These are phyloP conservation scores for Yamadazyma tumulicola DNA, from an alignment of 805 yeast species.

Conservation along the genomic window DNA sequence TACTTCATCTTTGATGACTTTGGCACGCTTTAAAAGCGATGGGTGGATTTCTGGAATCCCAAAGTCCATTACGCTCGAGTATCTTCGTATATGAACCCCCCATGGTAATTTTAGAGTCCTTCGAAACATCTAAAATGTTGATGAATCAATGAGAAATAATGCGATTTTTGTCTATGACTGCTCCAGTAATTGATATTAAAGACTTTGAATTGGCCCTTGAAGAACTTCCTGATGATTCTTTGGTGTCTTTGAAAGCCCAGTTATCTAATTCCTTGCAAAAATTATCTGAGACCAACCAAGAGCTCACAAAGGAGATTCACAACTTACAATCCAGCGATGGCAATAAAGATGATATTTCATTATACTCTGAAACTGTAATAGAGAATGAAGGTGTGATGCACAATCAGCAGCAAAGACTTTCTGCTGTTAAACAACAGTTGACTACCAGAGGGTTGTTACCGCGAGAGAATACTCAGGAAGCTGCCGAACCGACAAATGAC, in stretches of 20 bases:
- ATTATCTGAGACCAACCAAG: conserved; percentile 49
- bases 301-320: conserved; percentile 42
- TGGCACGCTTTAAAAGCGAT: conserved; percentile 34
- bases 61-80: background rate
- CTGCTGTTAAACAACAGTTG: conserved; percentile 46
- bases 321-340: conserved; percentile 11
- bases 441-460: conserved; percentile 31
- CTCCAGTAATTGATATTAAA: conserved; percentile 20
- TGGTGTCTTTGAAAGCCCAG: conserved; percentile 16
- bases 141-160: too few relatives aligned
- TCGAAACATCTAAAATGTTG: too few relatives aligned
- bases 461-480: background rate
- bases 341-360: conserved; percentile 41
- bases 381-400: conserved; percentile 56
- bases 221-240: conserved; percentile 44
- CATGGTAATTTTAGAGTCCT: background rate
- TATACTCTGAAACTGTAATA: conserved; percentile 51
- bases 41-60: conserved; percentile 34
- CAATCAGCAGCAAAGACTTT: conserved; percentile 47
- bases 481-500: background rate
- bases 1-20: conserved; percentile 26
- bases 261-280: conserved; percentile 41
- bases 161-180: too few relatives aligned
- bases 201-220: conserved; percentile 53
- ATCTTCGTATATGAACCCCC: conserved; percentile 6